Evolutionary conservation across 1,284 basidiomycete species (phyloP).

Genomic region (Cryptococcus floricola): DNA sequence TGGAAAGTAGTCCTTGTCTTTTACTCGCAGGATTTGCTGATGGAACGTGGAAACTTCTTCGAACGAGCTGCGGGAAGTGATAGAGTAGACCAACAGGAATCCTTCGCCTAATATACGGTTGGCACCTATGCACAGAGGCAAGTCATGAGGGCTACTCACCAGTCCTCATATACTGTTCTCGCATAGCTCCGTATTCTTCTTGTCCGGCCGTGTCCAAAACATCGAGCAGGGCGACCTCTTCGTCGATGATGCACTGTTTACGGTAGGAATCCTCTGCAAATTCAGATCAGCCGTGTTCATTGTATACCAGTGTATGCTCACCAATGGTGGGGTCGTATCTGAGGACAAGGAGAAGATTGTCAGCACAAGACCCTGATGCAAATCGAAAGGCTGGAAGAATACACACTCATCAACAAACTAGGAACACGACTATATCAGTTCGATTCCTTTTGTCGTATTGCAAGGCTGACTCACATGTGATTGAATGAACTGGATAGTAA

Average conservation of each 20-base stretch:
- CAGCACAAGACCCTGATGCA: neutral
- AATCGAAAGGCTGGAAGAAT: neutral
- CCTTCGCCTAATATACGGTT: conserved; percentile 77
- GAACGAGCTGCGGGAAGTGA: conserved; percentile 96
- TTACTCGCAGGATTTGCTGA: conserved; percentile 93
- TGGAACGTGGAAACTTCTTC: conserved; percentile 98
- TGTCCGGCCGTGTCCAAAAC: conserved; percentile 98
- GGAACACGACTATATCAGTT: conserved; percentile 9
- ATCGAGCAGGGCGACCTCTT: conserved; percentile 94
- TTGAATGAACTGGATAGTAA: conserved; percentile 98
- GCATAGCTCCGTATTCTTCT: conserved; percentile 81
- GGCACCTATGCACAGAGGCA: neutral
- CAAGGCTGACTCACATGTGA: conserved; percentile 41
- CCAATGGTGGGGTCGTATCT: conserved; percentile 91
- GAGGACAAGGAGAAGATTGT: neutral
- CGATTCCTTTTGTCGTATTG: neutral
- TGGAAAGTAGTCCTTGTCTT: conserved; percentile 97
- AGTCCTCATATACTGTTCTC: conserved; percentile 50
- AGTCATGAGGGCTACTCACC: conserved; percentile 48
- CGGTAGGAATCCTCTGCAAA: conserved; percentile 75
- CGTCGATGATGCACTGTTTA: conserved; percentile 95
- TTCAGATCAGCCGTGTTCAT: neutral
- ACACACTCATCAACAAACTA: conserved; percentile 84
- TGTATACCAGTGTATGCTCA: conserved; percentile 15
- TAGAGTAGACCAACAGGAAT: conserved; percentile 97